phyloP scores from a whole-genome alignment of 176 grass and related monocot species.

The Themeda triandra region DNA sequence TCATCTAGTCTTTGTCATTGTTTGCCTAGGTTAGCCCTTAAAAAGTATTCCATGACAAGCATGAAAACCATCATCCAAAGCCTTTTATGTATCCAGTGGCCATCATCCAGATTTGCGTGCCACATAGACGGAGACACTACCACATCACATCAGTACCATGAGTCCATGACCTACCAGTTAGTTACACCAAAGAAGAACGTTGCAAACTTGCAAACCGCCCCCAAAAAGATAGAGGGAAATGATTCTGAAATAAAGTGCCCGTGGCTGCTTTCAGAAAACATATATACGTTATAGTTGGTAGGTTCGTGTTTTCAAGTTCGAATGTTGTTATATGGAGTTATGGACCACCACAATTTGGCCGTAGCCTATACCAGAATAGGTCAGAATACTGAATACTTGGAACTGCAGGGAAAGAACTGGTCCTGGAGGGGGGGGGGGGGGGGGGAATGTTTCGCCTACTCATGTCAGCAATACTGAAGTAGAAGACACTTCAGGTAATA shows the following conservation, averaged over 20 bases:
- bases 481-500: not conserved
- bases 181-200: not conserved
- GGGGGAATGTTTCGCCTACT: not conserved
- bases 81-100: not conserved
- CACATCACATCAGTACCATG: not conserved
- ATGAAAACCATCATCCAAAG: constrained; percentile 26
- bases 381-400: not conserved
- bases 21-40: not conserved
- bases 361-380: not conserved
- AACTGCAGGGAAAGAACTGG: not conserved
- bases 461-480: not conserved
- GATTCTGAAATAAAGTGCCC: not conserved
- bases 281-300: not conserved
- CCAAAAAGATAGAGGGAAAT: not conserved
- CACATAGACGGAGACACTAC: not conserved
- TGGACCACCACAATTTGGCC: not conserved
- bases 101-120: not conserved
- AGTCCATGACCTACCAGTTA: not conserved
- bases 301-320: not conserved
- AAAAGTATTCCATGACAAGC: not conserved
- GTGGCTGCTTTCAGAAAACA: not conserved
- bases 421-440: too few relatives aligned
- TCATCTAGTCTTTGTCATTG: constrained; percentile 10
- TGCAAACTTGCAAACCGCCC: not conserved
- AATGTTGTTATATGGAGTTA: not conserved